phyloP scores from a whole-genome alignment of 2,329 filamentous ascomycete genomes.

The Shiraia bambusicola region DNA sequence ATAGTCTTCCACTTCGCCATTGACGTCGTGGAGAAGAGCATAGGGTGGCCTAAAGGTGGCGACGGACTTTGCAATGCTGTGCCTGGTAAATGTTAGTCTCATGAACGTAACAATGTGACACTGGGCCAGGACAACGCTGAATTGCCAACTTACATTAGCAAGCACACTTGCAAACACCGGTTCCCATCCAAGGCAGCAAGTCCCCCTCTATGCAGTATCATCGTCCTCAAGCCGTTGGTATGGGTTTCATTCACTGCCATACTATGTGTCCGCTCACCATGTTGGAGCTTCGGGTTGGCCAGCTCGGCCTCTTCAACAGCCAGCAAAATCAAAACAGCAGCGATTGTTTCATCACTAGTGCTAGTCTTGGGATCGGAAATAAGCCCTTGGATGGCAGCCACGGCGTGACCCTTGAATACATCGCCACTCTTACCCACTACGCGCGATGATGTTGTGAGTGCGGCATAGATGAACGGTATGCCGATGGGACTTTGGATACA shows the following conservation, averaged over 20 bases:
- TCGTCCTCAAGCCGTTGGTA: slow-evolving; percentile 32
- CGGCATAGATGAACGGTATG: slow-evolving; percentile 33
- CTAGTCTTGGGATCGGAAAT: slow-evolving; percentile 23
- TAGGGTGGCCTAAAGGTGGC: slow-evolving; percentile 36
- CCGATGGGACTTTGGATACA: slow-evolving; percentile 26
- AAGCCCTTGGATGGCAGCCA: slow-evolving; percentile 32
- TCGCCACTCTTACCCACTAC: slow-evolving; percentile 22
- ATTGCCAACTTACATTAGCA: slow-evolving; percentile 33
- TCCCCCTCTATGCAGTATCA: slow-evolving; percentile 40
- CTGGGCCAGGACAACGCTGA: no score
- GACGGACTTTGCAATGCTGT: slow-evolving; percentile 35
- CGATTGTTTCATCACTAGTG: slow-evolving; percentile 35
- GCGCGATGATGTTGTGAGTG: slow-evolving; percentile 26
- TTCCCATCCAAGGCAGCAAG: slow-evolving; percentile 30
- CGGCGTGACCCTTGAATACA: slow-evolving; percentile 30
- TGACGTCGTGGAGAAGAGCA: slow-evolving; percentile 20
- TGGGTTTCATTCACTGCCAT: slow-evolving; percentile 26
- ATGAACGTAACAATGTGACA: no score
- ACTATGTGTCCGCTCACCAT: slow-evolving; percentile 21
- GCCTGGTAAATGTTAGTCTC: slow-evolving; percentile 17
- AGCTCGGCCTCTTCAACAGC: slow-evolving; percentile 35
- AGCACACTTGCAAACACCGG: slow-evolving; percentile 33
- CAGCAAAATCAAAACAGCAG: slow-evolving; percentile 36
- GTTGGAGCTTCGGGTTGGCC: slow-evolving; percentile 15
- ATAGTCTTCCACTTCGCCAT: slow-evolving; percentile 27